Conservation (phyloP, 2,329 filamentous ascomycete species). For the Periconia sp. region DNA sequence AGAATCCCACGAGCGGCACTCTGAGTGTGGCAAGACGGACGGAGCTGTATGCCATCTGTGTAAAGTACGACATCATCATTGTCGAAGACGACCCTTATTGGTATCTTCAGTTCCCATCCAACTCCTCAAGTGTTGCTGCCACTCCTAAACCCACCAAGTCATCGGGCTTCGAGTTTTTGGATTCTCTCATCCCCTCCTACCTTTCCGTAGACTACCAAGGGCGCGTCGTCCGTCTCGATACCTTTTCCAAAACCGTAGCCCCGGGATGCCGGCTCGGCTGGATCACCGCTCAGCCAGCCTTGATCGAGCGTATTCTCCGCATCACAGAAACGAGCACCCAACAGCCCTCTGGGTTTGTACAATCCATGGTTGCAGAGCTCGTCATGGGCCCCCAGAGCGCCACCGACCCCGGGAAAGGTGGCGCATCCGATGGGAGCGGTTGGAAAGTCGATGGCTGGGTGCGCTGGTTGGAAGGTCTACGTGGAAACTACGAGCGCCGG, state of each 20-base stretch:
- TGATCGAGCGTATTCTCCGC: conserved; percentile 73
- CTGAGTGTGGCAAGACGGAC: conserved; percentile 72
- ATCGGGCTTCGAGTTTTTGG: conserved; percentile 75
- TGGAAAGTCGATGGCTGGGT: conserved; percentile 89
- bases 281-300: conserved; percentile 79
- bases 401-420: conserved; percentile 48
- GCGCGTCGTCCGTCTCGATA: conserved; percentile 85
- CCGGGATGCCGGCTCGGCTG: conserved; percentile 89
- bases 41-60: conserved; percentile 78
- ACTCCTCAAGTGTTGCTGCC: conserved; percentile 46
- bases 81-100: conserved; percentile 95
- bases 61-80: conserved; percentile 85
- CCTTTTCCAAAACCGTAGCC: conserved; percentile 90
- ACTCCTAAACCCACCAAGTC: conserved; percentile 49
- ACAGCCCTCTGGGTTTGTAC: conserved; percentile 87
- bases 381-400: conserved; percentile 70
- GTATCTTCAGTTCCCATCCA: conserved; percentile 86
- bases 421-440: conserved; percentile 56
- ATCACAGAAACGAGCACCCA: conserved; percentile 79
- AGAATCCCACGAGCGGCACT: conserved; percentile 82
- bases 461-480: conserved; percentile 83
- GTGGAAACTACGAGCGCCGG: conserved; percentile 79
- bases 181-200: conserved; percentile 81
- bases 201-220: conserved; percentile 81
- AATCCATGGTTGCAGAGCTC: conserved; percentile 76